phyloP scores from a whole-genome alignment of 768 basidiomycete genomes.

The Royoungia palumana region DNA sequence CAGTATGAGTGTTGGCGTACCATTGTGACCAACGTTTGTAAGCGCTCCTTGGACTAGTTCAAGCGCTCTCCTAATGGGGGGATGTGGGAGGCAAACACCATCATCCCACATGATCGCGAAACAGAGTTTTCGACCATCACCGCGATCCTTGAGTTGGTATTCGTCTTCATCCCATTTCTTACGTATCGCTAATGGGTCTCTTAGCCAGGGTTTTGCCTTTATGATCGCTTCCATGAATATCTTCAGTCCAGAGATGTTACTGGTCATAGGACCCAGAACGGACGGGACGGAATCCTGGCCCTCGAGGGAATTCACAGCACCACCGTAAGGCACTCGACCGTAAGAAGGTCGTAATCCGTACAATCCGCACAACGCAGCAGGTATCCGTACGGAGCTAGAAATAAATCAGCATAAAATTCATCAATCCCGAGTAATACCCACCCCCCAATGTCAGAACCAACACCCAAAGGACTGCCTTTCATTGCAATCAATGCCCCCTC shows the following conservation, averaged over 20 bases:
- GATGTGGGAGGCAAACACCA: constrained; percentile 55
- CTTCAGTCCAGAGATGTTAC: constrained; percentile 58
- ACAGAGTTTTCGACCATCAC: constrained; percentile 48
- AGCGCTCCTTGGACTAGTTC: constrained; percentile 55
- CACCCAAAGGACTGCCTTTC: constrained; percentile 49
- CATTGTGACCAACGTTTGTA: constrained; percentile 58
- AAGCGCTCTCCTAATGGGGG: constrained; percentile 62
- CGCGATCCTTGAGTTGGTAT: constrained; percentile 59
- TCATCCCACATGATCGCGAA: constrained; percentile 69
- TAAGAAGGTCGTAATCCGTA: constrained; percentile 73
- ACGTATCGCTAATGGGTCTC: constrained; percentile 55
- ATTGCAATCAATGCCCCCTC: constrained; percentile 71
- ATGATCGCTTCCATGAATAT: constrained; percentile 64
- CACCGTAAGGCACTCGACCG: constrained; percentile 67
- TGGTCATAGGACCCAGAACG: constrained; percentile 70
- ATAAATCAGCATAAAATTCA: neutral
- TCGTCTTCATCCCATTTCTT: constrained; percentile 61
- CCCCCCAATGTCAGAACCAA: constrained; percentile 84
- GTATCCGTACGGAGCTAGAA: constrained; percentile 66
- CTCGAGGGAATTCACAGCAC: constrained; percentile 58
- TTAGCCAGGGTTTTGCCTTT: constrained; percentile 58
- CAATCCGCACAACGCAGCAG: constrained; percentile 60
- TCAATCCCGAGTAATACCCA: constrained; percentile 25
- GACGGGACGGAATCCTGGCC: constrained; percentile 72
- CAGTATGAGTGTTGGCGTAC: constrained; percentile 31